Evolutionary conservation across 768 basidiomycete species (phyloP), one percentile per base, ranked within the genome.

Genomic region (Auriscalpium microsporum): DNA sequence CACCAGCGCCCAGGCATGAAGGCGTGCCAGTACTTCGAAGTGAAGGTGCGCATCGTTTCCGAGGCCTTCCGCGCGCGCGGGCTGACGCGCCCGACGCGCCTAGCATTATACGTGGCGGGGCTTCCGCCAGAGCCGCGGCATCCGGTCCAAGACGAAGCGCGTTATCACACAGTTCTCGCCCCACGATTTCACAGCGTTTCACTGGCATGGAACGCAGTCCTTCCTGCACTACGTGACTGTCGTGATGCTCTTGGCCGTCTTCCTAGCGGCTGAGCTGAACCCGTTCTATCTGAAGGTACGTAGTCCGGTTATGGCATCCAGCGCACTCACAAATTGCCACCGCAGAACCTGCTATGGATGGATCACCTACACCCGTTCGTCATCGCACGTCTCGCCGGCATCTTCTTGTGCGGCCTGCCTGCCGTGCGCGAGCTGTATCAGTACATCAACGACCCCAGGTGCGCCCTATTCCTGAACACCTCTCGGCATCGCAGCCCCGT

Each of bases 51-150:
- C 40, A 14, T 45, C 11, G 19, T 50, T 46, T 58, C 48, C 33
- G 19, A 21, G 35, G 54, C 17, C 47, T 48, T 45, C 46, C 50
- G 42, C 54, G 45, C 19, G 44, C 33, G 37, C 21, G 16, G 35
- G n/a, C 36, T 58, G 17, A 51, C 37, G 62, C 58, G 58, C 53
- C 34, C 19, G 42, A 14, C 33, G 53, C 47, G 59, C 59, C 17
- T 58, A 91, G 90, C 86, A 85, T 44, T 92, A 89, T 64, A 83
- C 81, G 59, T 92, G 90, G 90, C 84, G 90, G 52, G 90, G 90
- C 13, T 76, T 90, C 61, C 78, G 83, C 54, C 85, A 90, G 68
- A 86, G 82, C 53, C 82, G 80, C 59, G 89, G 90, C 21, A 67
- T 93, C 38, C 80, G 87, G 45, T 83, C 84, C 8, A 91, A 91